These are phyloP conservation scores for Ustilago xerochloae DNA, from an alignment of 1,284 basidiomycete species.

Conservation along the genomic window DNA sequence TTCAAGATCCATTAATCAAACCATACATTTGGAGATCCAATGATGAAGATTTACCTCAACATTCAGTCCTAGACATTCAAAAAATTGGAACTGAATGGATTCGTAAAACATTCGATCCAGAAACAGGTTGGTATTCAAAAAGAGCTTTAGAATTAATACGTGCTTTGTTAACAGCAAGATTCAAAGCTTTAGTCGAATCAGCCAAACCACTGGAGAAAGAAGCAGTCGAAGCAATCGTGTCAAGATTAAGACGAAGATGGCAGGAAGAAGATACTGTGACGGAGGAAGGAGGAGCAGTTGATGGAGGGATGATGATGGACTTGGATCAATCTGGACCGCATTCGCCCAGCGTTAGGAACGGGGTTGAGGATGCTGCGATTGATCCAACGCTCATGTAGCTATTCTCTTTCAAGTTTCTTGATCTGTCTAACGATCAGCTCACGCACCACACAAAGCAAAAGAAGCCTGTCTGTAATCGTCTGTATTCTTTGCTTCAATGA, in stretches of 20 bases:
- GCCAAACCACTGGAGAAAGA: constrained; percentile 3
- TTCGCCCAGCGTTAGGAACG: too few species aligned
- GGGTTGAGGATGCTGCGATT: background rate
- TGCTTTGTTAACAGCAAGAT: constrained; percentile 35
- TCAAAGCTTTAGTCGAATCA: constrained; percentile 38
- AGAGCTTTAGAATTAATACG: constrained; percentile 53
- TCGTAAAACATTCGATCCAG: constrained; percentile 13
- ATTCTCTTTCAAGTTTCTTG: background rate
- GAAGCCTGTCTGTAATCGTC: background rate
- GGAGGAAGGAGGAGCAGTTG: background rate
- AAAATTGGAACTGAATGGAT: constrained; percentile 18
- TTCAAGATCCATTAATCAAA: constrained; percentile 77
- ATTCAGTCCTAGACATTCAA: background rate
- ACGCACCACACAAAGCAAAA: background rate
- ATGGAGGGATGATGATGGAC: background rate
- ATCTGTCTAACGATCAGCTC: too few species aligned
- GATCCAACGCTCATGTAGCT: constrained; percentile 7
- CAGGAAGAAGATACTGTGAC: constrained; percentile 31
- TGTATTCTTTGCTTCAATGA: background rate
- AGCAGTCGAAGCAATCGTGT: constrained; percentile 8
- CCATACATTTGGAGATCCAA: constrained; percentile 42
- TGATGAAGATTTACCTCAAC: background rate
- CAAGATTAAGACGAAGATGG: constrained; percentile 13
- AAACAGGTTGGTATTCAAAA: constrained; percentile 56
- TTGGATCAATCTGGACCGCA: background rate